Evolutionary conservation across 2,329 filamentous ascomycete species (phyloP), one percentile per base, ranked within the genome.

Genomic region (Teratosphaeria pseudoeucalypti): DNA sequence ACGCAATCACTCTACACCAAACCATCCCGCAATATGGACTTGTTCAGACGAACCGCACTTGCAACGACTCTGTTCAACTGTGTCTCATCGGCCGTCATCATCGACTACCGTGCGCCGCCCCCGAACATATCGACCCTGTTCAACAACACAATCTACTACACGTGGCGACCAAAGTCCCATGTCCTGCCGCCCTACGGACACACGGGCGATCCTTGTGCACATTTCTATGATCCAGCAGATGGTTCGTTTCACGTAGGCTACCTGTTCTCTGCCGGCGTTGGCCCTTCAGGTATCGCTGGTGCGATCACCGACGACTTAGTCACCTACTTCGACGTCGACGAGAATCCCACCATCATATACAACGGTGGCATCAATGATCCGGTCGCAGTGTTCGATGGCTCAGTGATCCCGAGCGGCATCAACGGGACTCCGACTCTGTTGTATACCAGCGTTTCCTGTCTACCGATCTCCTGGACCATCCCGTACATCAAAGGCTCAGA

Each of bases 381-480:
- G 0, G 61, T 78, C 16, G 75, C 75, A 52, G 75, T 79, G 16
- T 79, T 79, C 57, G 77, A 78, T 54, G 77, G 77, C 2, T 73
- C 72, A 16, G 74, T 78, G 16, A 77, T 78, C 54, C 75, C 77
- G 10, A 65, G 59, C 3, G 76, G 76, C 10, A 75, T 78, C 62
- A 73, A 76, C 26, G 76, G 75, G 16, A 73, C 70, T 5, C 75
- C 76, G 2, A 79, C 76, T 0, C 66, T 78, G 10, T 66, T 79
- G 2, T 79, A 79, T 61, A 78, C 77, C 2, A 76, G 74, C 1
- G 75, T 79, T 12, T 73, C 72, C 19, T 76, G 72, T 61, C 64
- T 78, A 7, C 77, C 77, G 0, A 78, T 79, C 12, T 73, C 77
- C 47, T 79, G 76, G 76, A 78, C 74, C 9, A 72, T 78, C 43